Evolutionary conservation across 2,329 filamentous ascomycete species (phyloP), one percentile per base, ranked within the genome.

Genomic region (Neonectria hederae): DNA sequence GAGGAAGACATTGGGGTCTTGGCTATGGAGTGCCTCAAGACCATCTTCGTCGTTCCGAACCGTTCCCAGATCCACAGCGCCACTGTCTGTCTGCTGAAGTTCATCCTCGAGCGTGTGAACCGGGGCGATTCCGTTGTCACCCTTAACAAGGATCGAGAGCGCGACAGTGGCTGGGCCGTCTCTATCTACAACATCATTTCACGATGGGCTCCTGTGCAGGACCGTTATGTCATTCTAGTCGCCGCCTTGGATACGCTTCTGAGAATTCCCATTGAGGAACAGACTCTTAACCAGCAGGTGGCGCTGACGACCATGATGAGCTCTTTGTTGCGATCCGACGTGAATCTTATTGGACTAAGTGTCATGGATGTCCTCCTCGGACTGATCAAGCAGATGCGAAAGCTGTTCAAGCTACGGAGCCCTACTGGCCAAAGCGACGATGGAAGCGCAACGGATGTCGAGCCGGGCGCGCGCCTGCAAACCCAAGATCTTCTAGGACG

Each of bases 321-420:
- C 65, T 92, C 92, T 66, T 84, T 98, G 10, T 83, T 99, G 51
- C 90, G 91, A 55, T 97, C 95, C 0, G 90, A 95, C 45, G 90
- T 97, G 75, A 98, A 97, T 78, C 85, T 98, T 75, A 97, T 99
- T 66, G 96, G 96, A 1, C 83, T 99, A 49, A 97, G 94, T 76
- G 92, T 98, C 56, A 98, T 98, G 90, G 96, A 99, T 76, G 90
- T 98, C 19, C 83, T 98, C 28, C 84, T 97, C 14, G 92, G 93
- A 2, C 84, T 99, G 14, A 88, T 97, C 67, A 90, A 93, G 68
- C 93, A 97, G 75, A 91, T 95, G 76, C 88, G 93, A 70, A 86
- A 89, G 72, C 82, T 97, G 9, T 84, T 97, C 14, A 91, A 93
- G 72, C 84, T 93, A 63, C 82, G 81, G 8, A 81, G 79, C 17